Base-by-base conservation (phyloP, 73 alveolate species). In the Symbiodinium natans region DNA sequence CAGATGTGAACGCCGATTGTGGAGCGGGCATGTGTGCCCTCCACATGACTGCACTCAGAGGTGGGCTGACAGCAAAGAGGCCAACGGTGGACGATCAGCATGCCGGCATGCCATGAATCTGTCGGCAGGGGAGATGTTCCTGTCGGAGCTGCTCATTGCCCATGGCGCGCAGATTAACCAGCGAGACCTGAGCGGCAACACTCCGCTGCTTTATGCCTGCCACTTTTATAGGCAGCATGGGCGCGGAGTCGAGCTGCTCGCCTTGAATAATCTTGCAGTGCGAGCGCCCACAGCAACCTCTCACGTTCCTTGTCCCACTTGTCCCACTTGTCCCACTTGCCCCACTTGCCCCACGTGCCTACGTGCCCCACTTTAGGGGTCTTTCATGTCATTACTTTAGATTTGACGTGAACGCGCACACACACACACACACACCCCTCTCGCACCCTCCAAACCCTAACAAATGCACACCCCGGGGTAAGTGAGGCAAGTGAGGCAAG, bases 21-120 rank as follows among this genome's bases (percentile, higher is more conserved):
- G 97, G 97, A 21, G 97, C 97, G 29, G 97, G 97, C 77, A 90
- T 90, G 97, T 90, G 88, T 36, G 97, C 97, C 54, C 88, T 90
- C 21, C 97, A 90, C 97, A 90, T 90, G 46, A 41, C 97, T 13
- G 97, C 97, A 2, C 48, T 90, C 23, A 40, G 97, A 90, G 97
- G 97, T 27, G 25, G 63, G 90, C 39, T 38, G 41, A 33, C 25
- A 13, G 40, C 83, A 10, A 10, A 2, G 2, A 27, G 41, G 19
- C 83, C 39, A 27, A 19, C n/a, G n/a, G 83, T 33, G 19, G 83
- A 71, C 10, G 38, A 13, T 10, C 71, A 13, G 71, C 10, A 10
- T 52, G 10, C 71, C 27, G 71, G 71, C 19, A 10, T 52, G 59
- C 59, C 59, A 6, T 46, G 13, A 46, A 46, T 46, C 59, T 31